phyloP scores from a whole-genome alignment of 2,329 filamentous ascomycete species.

The Pyrenochaeta sp. region DNA sequence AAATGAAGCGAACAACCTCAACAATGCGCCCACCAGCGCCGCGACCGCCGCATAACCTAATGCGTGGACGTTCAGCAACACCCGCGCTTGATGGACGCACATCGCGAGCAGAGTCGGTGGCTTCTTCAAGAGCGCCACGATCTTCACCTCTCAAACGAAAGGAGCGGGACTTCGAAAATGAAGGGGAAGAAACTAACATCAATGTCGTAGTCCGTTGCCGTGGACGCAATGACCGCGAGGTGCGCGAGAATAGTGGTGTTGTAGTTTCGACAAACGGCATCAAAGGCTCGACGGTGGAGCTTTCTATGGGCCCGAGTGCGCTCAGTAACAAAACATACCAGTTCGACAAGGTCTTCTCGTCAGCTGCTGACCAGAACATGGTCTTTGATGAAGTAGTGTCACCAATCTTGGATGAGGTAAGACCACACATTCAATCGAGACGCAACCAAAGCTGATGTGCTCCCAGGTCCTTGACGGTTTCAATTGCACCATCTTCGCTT shows the following conservation, averaged over 20 bases:
- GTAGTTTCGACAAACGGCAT: conserved; percentile 89
- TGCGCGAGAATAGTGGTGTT: conserved; percentile 92
- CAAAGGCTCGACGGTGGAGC: conserved; percentile 81
- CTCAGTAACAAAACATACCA: conserved; percentile 95
- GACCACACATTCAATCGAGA: neutral
- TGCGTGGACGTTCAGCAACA: conserved; percentile 61
- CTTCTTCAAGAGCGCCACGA: conserved; percentile 59
- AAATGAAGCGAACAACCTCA: conserved; percentile 55
- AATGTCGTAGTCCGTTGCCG: conserved; percentile 96
- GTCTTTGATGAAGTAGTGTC: conserved; percentile 95
- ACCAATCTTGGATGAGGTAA: conserved; percentile 90
- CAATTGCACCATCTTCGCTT: conserved; percentile 99
- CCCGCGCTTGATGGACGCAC: conserved; percentile 60
- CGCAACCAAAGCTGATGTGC: conserved; percentile 9
- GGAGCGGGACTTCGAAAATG: conserved; percentile 80
- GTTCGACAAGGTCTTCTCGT: conserved; percentile 97
- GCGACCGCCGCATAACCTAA: conserved; percentile 57
- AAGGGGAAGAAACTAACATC: conserved; percentile 90
- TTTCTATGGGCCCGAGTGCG: conserved; percentile 92
- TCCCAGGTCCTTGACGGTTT: conserved; percentile 86
- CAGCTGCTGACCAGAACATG: conserved; percentile 91
- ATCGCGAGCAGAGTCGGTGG: conserved; percentile 76
- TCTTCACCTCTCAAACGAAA: conserved; percentile 77
- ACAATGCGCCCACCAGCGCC: conserved; percentile 65
- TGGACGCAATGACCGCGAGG: conserved; percentile 90